Percentiles rank a stretch among this genome's conserved stretches.
Conservation (phyloP, 1,139 yeast species). For the Blastobotrys apis region DNA sequence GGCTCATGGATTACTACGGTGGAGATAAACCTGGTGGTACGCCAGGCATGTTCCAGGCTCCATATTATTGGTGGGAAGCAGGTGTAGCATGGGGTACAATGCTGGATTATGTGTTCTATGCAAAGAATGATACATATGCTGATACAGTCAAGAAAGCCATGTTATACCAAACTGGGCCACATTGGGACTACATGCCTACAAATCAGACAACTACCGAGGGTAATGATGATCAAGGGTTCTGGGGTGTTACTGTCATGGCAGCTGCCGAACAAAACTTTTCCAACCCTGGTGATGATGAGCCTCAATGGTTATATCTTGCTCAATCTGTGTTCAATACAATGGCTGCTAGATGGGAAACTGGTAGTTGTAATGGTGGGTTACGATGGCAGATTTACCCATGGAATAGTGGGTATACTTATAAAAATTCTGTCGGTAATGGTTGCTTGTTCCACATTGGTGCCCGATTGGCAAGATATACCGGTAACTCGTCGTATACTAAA, state of each 20-base stretch:
- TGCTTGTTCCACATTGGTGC: slow-evolving; percentile 75
- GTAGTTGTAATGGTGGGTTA: slow-evolving; percentile 66
- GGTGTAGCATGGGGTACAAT: slow-evolving; percentile 84
- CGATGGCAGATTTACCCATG: slow-evolving; percentile 83
- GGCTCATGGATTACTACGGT: slow-evolving; percentile 67
- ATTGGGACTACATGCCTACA: slow-evolving; percentile 66
- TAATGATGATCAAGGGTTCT: slow-evolving; percentile 88
- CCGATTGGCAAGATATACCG: slow-evolving; percentile 68
- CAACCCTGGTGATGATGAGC: slow-evolving; percentile 49
- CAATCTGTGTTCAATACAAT: slow-evolving; percentile 75
- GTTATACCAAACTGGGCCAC: slow-evolving; percentile 60
- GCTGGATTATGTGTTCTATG: slow-evolving; percentile 61
- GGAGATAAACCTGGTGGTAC: slow-evolving; percentile 52
- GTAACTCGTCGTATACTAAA: slow-evolving; percentile 56
- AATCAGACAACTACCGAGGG: slow-evolving; percentile 79
- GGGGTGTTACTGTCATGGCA: slow-evolving; percentile 81
- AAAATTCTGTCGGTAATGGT: slow-evolving; percentile 75
- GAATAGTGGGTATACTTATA: slow-evolving; percentile 74
- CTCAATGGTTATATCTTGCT: slow-evolving; percentile 65
- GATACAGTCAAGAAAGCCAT: slow-evolving; percentile 54
- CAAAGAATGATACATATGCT: slow-evolving; percentile 59
- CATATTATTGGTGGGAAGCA: slow-evolving; percentile 94
- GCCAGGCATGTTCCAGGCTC: slow-evolving; percentile 69
- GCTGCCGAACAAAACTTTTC: slow-evolving; percentile 80
- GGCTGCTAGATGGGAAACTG: slow-evolving; percentile 69